Conservation (phyloP, 768 basidiomycete genomes). For the Thelephora ganbajun region DNA sequence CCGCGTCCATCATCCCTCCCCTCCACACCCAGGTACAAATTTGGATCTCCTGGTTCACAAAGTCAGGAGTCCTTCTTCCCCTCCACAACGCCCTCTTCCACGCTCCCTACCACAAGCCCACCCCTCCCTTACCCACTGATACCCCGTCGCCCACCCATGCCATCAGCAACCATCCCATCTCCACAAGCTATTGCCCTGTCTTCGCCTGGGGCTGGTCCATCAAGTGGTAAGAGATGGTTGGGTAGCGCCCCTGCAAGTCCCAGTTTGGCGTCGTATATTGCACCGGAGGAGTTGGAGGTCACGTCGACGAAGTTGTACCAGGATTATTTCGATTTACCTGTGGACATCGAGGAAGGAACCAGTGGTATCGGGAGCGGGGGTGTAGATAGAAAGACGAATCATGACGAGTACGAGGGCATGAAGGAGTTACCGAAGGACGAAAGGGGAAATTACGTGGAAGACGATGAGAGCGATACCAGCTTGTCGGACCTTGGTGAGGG, state of each 20-base stretch:
- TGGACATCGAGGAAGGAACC: not conserved
- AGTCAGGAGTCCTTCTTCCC: not conserved
- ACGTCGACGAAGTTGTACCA: not conserved
- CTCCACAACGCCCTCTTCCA: not conserved
- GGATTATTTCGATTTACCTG: constrained; percentile 12
- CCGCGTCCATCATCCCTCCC: not conserved
- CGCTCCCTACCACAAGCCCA: no score
- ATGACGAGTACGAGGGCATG: no score
- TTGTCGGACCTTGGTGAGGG: no score
- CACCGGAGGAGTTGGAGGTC: constrained; percentile 23
- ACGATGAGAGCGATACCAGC: no score
- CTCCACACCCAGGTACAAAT: not conserved
- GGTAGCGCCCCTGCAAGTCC: constrained; percentile 17
- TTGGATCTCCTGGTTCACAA: not conserved
- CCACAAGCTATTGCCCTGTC: constrained; percentile 5
- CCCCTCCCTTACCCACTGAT: not conserved
- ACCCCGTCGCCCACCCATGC: constrained; percentile 2
- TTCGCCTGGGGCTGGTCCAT: constrained; percentile 2
- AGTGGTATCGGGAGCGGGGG: no score
- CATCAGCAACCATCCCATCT: constrained; percentile 9
- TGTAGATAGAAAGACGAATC: no score
- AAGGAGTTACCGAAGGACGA: no score
- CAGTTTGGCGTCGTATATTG: constrained; percentile 22
- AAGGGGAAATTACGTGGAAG: no score
- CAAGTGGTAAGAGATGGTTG: not conserved